Conservation (phyloP, 768 basidiomycete genomes). For the Trametes sanguinea region DNA sequence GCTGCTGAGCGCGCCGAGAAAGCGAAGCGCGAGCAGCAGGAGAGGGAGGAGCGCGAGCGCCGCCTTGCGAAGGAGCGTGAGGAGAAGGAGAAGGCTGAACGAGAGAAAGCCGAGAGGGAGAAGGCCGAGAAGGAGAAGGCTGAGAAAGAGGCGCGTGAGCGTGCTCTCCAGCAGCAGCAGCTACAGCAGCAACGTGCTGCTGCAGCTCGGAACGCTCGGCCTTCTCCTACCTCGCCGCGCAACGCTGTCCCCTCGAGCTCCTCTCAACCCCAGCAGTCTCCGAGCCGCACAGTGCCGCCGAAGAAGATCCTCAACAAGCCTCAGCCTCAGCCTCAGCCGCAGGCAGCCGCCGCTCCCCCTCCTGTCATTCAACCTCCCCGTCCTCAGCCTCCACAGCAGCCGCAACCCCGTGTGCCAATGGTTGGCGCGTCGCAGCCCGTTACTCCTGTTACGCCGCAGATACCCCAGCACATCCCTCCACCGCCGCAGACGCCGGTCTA, state of each 20-base stretch:
- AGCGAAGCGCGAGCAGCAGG: constrained; percentile 47
- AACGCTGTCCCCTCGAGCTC: constrained; percentile 49
- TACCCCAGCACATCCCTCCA: constrained; percentile 44
- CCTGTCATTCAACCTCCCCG: constrained; percentile 35
- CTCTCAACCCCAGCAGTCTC: constrained; percentile 42
- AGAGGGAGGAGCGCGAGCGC: constrained; percentile 68
- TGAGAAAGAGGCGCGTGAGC: constrained; percentile 33
- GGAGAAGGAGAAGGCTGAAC: constrained; percentile 35
- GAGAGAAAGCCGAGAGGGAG: constrained; percentile 34
- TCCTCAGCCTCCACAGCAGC: constrained; percentile 39
- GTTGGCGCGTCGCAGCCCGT: constrained; percentile 44
- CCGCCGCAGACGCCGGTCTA: constrained; percentile 53
- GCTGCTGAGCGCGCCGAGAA: constrained; percentile 49
- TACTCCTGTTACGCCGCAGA: constrained; percentile 52
- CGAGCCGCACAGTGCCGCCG: constrained; percentile 45
- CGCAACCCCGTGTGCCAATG: constrained; percentile 37
- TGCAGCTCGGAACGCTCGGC: constrained; percentile 44
- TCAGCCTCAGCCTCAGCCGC: neutral
- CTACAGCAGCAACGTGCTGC: constrained; percentile 47
- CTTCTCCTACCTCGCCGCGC: constrained; percentile 51
- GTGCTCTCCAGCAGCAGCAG: constrained; percentile 33
- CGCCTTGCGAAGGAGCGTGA: constrained; percentile 62
- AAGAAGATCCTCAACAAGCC: constrained; percentile 69
- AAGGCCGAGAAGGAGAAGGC: constrained; percentile 29
- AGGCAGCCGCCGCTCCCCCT: constrained; percentile 25